phyloP scores from a whole-genome alignment of 129 eudicot species.

The Saposhnikovia divaricata region DNA sequence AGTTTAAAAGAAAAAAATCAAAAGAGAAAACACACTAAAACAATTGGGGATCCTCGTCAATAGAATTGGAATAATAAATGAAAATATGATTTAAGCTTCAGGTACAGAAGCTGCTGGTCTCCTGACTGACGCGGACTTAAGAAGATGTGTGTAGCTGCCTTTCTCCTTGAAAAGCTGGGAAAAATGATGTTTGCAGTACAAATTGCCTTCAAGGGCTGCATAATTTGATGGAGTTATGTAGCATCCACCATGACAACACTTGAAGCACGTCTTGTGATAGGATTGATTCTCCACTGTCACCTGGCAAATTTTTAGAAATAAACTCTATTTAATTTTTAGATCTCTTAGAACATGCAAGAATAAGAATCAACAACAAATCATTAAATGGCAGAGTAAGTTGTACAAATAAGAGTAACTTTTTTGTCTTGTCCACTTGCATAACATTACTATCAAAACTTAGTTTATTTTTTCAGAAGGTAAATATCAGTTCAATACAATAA shows the following conservation, averaged over 20 bases:
- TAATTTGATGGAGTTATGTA: conserved; percentile 83
- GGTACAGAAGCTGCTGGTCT: conserved; percentile 66
- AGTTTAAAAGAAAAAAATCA: not conserved
- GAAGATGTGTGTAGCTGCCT: conserved; percentile 93
- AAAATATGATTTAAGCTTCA: conserved; percentile 31
- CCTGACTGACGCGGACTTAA: conserved; percentile 83
- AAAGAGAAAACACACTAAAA: not conserved
- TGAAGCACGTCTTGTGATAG: conserved; percentile 89
- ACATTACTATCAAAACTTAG: not conserved
- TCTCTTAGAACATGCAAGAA: not conserved
- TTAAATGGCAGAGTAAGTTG: not conserved
- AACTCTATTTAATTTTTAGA: not conserved
- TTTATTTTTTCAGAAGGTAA: not conserved
- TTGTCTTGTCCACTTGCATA: not conserved
- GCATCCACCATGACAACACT: conserved; percentile 96
- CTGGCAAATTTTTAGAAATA: conserved; percentile 24
- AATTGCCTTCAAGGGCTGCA: conserved; percentile 81
- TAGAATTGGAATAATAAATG: not conserved
- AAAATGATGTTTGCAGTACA: conserved; percentile 96
- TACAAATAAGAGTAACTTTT: not conserved
- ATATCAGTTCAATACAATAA: not conserved
- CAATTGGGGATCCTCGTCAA: not conserved
- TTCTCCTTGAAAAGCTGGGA: conserved; percentile 97
- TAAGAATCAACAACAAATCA: not conserved
- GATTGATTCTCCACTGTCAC: conserved; percentile 88